phyloP scores from a whole-genome alignment of 2,329 filamentous ascomycete species.

The Fusarium sp. region DNA sequence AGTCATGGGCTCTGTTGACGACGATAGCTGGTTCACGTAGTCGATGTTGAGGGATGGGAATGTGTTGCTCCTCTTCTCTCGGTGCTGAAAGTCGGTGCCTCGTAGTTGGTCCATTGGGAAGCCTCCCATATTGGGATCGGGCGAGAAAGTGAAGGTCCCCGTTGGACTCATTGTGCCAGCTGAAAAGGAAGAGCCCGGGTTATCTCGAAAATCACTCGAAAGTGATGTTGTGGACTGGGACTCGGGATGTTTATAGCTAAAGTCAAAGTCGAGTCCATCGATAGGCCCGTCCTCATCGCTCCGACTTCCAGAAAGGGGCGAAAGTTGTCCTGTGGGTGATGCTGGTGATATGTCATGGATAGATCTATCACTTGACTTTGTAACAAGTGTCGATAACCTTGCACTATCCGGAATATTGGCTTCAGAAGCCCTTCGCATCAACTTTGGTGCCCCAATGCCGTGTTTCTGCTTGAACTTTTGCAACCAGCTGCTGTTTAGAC shows the following conservation, averaged over 20 bases:
- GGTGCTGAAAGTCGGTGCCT: conserved; percentile 69
- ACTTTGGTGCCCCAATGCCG: conserved; percentile 59
- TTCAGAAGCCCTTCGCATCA: conserved; percentile 68
- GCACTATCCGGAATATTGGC: conserved; percentile 76
- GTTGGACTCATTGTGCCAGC: conserved; percentile 77
- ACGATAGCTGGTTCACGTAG: conserved; percentile 56
- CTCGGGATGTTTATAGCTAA: conserved; percentile 47
- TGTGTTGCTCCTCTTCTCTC: conserved; percentile 78
- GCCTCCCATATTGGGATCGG: conserved; percentile 73
- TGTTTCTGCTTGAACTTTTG: conserved; percentile 97
- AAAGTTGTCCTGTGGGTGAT: conserved; percentile 72
- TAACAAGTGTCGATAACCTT: conserved; percentile 60
- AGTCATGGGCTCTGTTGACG: conserved; percentile 56
- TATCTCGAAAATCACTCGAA: conserved; percentile 47
- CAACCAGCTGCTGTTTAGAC: conserved; percentile 80
- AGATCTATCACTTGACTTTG: conserved; percentile 51
- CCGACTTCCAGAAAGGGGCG: conserved; percentile 74
- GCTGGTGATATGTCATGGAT: conserved; percentile 72
- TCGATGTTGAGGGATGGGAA: conserved; percentile 78
- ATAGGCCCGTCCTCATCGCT: conserved; percentile 74
- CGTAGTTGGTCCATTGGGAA: conserved; percentile 61
- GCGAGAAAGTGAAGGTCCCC: conserved; percentile 78
- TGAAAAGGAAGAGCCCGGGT: conserved; percentile 69
- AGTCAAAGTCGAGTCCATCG: conserved; percentile 47
- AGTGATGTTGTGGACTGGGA: conserved; percentile 50